phyloP scores from a whole-genome alignment of 106 monocot genomes.

The Allium cepa region DNA sequence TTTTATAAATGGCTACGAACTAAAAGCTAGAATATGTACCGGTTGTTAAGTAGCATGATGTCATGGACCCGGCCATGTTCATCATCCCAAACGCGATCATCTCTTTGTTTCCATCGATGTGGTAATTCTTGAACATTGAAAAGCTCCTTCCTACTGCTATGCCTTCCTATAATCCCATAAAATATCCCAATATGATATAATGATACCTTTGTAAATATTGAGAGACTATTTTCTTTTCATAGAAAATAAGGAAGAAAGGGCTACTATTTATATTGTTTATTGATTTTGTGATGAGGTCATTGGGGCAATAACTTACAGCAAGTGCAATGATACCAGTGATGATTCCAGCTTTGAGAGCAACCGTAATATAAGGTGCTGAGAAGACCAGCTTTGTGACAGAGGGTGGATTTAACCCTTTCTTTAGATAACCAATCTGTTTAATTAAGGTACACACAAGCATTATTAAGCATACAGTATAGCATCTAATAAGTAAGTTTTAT shows the following conservation, averaged over 20 bases:
- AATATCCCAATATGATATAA: no score
- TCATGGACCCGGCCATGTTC: slow-evolving; percentile 60
- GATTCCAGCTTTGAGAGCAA: slow-evolving; percentile 55
- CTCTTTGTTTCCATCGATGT: slow-evolving; percentile 65
- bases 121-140: slow-evolving; percentile 60
- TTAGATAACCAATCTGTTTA: slow-evolving; percentile 60
- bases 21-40: slow-evolving; percentile 7
- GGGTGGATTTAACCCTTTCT: slow-evolving; percentile 65
- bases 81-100: slow-evolving; percentile 71
- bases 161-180: slow-evolving; percentile 30
- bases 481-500: no score
- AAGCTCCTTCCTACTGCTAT: slow-evolving; percentile 55
- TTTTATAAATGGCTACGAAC: not conserved
- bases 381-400: slow-evolving; percentile 48
- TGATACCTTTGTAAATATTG: no score
- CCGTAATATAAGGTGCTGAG: slow-evolving; percentile 35
- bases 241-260: not conserved
- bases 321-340: slow-evolving; percentile 68
- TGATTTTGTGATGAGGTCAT: no score
- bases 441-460: no score
- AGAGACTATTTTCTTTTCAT: not conserved
- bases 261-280: not conserved
- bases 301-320: slow-evolving; percentile 34
- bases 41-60: slow-evolving; percentile 52
- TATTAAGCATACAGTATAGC: no score